Percentiles rank a stretch among this genome's conserved stretches.
phyloP scores from a whole-genome alignment of 495 filamentous ascomycete genomes.

The Penicillium coprophilum region DNA sequence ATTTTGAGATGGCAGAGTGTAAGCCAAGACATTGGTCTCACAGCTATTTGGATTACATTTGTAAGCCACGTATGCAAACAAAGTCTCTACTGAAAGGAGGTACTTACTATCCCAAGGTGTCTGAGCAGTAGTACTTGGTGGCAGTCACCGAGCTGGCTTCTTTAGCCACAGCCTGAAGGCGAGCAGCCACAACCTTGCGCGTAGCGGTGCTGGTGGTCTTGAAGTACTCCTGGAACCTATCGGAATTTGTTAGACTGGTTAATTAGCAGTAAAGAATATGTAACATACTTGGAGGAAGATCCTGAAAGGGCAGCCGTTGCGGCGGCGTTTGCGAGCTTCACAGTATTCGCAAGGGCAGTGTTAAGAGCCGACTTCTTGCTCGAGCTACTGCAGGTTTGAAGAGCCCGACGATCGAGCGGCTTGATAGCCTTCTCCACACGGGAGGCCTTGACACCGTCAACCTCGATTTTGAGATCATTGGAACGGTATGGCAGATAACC shows the following conservation, averaged over 20 bases:
- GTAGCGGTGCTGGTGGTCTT: constrained; percentile 49
- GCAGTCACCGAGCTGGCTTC: constrained; percentile 48
- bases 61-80: background rate
- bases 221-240: constrained; percentile 57
- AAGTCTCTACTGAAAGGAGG: background rate
- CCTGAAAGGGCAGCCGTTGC: constrained; percentile 52
- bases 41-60: constrained; percentile 27
- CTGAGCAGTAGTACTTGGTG: constrained; percentile 53
- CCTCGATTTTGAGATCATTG: constrained; percentile 28
- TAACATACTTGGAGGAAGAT: constrained; percentile 37
- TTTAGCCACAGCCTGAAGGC: constrained; percentile 50
- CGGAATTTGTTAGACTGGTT: background rate
- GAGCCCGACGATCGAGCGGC: constrained; percentile 50
- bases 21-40: constrained; percentile 53
- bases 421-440: constrained; percentile 45
- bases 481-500: constrained; percentile 27
- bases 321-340: constrained; percentile 52
- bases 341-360: constrained; percentile 51
- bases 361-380: constrained; percentile 38
- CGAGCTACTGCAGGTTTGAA: constrained; percentile 50
- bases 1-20: constrained; percentile 52
- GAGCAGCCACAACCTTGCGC: constrained; percentile 50
- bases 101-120: constrained; percentile 41
- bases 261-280: background rate
- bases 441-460: constrained; percentile 53